phyloP scores from a whole-genome alignment of 345 rosid species.

The Gossypium rotundifolium region DNA sequence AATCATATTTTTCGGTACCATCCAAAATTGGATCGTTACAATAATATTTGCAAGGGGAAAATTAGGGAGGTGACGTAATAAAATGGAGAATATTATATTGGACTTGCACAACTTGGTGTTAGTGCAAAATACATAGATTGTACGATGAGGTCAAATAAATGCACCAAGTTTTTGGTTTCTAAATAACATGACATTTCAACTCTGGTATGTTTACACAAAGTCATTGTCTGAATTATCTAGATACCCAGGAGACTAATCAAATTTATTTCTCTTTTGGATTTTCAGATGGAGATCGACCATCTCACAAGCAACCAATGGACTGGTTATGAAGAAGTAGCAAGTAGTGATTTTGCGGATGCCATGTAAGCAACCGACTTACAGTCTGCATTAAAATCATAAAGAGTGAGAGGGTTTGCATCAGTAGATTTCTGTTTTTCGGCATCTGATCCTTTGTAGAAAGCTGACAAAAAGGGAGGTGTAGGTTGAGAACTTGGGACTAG shows the following conservation, averaged over 20 bases:
- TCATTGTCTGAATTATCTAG: background rate
- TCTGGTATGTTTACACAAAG: background rate
- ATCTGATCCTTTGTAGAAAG: background rate
- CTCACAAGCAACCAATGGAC: conserved; percentile 10
- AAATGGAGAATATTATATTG: background rate
- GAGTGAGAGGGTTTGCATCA: background rate
- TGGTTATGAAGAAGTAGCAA: conserved; percentile 7
- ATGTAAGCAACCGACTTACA: background rate
- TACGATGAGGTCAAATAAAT: background rate
- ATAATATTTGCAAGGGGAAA: too few species aligned
- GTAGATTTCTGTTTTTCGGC: background rate
- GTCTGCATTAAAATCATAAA: background rate
- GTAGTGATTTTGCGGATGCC: background rate
- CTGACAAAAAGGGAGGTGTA: background rate
- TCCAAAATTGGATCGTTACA: too few species aligned
- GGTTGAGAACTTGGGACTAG: background rate
- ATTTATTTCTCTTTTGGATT: background rate
- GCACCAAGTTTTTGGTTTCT: background rate
- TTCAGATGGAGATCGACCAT: conserved; percentile 24
- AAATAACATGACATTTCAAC: background rate
- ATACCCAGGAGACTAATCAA: background rate
- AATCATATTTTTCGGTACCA: too few species aligned
- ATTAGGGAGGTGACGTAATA: too few species aligned
- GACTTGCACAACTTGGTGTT: background rate
- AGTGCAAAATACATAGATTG: background rate